Conservation (phyloP, 306 rosid species). For the Lagenaria siceraria region DNA sequence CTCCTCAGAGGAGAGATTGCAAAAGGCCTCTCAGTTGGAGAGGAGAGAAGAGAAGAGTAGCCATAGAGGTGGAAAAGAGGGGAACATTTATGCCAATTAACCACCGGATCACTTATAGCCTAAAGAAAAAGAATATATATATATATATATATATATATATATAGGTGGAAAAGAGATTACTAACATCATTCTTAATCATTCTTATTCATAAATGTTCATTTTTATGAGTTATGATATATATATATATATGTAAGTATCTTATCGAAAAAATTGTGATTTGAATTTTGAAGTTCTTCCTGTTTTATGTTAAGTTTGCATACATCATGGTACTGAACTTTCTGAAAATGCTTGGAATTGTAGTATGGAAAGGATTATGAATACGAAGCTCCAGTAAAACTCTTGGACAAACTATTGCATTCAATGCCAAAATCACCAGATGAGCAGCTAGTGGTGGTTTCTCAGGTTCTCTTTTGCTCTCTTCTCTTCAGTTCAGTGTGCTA, state of each 20-base stretch:
- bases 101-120: neutral
- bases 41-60: neutral
- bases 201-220: neutral
- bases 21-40: neutral
- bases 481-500: neutral
- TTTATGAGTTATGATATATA: neutral
- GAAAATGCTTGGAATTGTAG: slow-evolving; percentile 26
- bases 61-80: neutral
- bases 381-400: slow-evolving; percentile 90
- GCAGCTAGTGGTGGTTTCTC: slow-evolving; percentile 87
- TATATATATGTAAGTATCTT: neutral
- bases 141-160: too few species aligned
- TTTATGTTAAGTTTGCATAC: neutral
- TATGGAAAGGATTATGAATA: slow-evolving; percentile 87
- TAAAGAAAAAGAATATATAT: too few species aligned
- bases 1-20: neutral
- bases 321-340: neutral
- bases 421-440: slow-evolving; percentile 78
- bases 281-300: neutral
- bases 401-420: slow-evolving; percentile 81
- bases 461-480: slow-evolving; percentile 33
- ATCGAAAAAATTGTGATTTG: neutral
- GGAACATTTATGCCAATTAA: neutral
- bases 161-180: too few species aligned
- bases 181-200: neutral